These are phyloP conservation scores for Mycena galopus DNA, from an alignment of 768 basidiomycete species.

Conservation along the genomic window DNA sequence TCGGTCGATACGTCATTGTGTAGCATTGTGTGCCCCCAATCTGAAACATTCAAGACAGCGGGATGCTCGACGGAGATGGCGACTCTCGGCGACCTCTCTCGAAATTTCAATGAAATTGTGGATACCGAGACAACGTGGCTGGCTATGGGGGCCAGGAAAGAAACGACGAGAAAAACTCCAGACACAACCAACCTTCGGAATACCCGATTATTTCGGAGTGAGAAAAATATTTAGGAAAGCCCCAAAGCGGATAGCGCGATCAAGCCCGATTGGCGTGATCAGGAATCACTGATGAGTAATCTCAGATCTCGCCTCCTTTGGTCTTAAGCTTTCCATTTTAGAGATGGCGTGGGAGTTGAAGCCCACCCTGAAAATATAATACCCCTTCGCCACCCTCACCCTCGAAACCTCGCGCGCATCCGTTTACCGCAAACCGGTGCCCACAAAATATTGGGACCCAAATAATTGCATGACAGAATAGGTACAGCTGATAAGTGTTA, in stretches of 20 bases:
- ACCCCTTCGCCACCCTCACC: not conserved
- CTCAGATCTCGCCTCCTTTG: too few species aligned
- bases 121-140: too few species aligned
- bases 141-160: too few species aligned
- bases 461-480: constrained; percentile 15
- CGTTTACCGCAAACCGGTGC: not conserved
- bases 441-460: constrained; percentile 7
- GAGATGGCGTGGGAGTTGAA: too few species aligned
- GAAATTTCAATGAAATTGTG: constrained; percentile 4
- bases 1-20: too few species aligned
- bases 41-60: constrained; percentile 3
- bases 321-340: too few species aligned
- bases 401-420: not conserved
- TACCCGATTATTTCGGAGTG: too few species aligned
- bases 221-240: too few species aligned
- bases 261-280: not conserved
- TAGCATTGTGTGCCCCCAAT: not conserved
- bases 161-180: too few species aligned
- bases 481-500: constrained; percentile 19
- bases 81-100: not conserved
- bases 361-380: not conserved
- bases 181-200: too few species aligned
- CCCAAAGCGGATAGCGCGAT: too few species aligned
- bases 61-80: not conserved
- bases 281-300: too few species aligned